Evolutionary conservation across 1,139 yeast genomes (phyloP), one percentile per base, ranked within the genome.

Genomic region (Taphrina deformans): DNA sequence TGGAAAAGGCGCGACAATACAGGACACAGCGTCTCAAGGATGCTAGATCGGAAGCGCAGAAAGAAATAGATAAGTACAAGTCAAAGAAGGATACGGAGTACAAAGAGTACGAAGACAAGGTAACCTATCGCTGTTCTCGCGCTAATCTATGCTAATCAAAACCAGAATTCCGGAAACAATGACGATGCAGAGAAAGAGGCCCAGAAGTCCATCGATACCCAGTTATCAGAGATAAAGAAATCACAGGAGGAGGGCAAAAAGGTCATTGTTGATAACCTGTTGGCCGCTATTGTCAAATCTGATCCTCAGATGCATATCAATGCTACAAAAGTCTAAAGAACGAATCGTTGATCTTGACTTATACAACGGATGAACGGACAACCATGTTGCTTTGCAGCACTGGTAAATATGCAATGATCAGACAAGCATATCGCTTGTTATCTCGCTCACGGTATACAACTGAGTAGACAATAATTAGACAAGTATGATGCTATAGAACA

Each of bases 21-120:
- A 51, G 97, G 77, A 84, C 96, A 52, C 85, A 84, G 74, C 88
- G 96, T 72, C 82, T 93, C 77, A 93, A 93, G 83, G 91, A 95
- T 53, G 97, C 98, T 65, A 92, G 91, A 81, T 80, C 87, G 51
- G 98, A 93, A 75, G 98, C 99, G 46, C 88, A 91, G 71, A 79
- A 83, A 67, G 99, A 93, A 78, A 89, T 93, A 73, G 90, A 87
- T 70, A 87, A 85, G 67, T 93, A 93, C 83, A 91, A 89, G 81
- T 78, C 82, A 67, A 85, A 85, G 76, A 93, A 92, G 81, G 97
- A 92, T 72, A 80, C 79, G 53, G 97, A 93, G 78, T 85, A 92
- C 78, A 82, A 84, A 75, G 79, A 83, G 69, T 87, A 80, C 73
- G 96, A 90, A 76, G 79, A 80, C 60, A 85, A 85, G 73, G 78